Conservation (phyloP, 257 asterid genomes). For the Solanum pinnatisectum region DNA sequence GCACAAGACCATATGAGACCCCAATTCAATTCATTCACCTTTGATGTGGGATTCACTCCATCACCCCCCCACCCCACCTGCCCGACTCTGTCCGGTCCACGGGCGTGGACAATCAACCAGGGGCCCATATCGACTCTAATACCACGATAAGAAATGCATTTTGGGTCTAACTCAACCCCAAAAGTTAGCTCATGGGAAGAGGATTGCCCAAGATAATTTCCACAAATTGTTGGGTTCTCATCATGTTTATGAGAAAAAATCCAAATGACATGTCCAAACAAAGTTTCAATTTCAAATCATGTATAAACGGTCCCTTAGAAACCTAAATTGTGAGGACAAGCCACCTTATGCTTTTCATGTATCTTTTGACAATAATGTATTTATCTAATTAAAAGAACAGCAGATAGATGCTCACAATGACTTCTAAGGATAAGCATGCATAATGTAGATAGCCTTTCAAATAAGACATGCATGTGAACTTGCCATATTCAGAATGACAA, state of each 20-base stretch:
- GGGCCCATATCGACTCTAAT: background rate
- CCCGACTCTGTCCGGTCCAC: background rate
- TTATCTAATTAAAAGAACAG: background rate
- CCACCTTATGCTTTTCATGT: background rate
- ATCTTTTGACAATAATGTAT: background rate
- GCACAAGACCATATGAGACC: too few relatives aligned
- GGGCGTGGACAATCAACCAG: background rate
- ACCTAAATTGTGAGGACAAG: background rate
- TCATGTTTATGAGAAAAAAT: background rate
- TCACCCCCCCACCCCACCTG: too few relatives aligned
- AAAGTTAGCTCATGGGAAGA: background rate
- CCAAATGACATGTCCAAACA: background rate
- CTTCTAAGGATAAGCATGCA: background rate
- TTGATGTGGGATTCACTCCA: too few relatives aligned
- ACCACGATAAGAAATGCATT: background rate
- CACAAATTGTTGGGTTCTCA: background rate
- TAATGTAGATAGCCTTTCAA: background rate
- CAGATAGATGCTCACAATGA: background rate
- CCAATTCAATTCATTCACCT: too few relatives aligned
- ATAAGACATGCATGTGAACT: background rate
- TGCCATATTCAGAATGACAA: background rate
- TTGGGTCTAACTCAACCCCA: background rate
- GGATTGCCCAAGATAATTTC: background rate
- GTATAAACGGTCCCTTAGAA: background rate
- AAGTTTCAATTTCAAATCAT: background rate